Evolutionary conservation across 2,329 filamentous ascomycete species (phyloP), one percentile per base, ranked within the genome.

Genomic region (Colletotrichum falcatum): DNA sequence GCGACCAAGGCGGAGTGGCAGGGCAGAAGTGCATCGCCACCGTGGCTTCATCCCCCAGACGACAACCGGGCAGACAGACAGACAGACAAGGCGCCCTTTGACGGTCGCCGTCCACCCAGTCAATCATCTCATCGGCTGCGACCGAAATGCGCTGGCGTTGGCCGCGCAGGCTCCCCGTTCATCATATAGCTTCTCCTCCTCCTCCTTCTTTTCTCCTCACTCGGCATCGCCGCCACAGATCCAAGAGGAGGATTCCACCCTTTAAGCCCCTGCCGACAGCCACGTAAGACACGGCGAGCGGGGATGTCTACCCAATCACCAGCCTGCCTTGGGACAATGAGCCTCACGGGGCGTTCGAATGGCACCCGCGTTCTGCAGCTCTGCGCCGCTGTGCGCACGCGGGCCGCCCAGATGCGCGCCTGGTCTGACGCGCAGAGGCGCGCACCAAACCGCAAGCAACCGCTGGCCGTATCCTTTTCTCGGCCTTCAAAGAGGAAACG

Each of bases 31-130:
- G 37, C 37, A 39, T 16, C 6, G 16, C 37, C 48, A 18, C 23
- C n/a, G 3, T 23, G 6, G 2, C 1, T 16, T 3, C 2, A 18
- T 2, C 3, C 23, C 26, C 23, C 6, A 18, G 23, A 5, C n/a
- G n/a, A 49, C 46, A 9, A 5, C 16, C 8, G 11, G 28, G 48
- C 48, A 51, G 14, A 16, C n/a, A n/a, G n/a, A n/a, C n/a, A n/a
- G n/a, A n/a, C n/a, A n/a, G n/a, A n/a, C n/a, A n/a, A n/a, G n/a
- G n/a, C n/a, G n/a, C n/a, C n/a, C n/a, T n/a, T n/a, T n/a, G 23
- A 5, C 23, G 23, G 28, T 51, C 12, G 9, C n/a, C 3, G 23
- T 18, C 3, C 18, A 16, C 8, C 39, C 39, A 20, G 16, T 48
- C 44, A 48, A 23, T 23, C 1, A 48, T 23, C n/a, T 9, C 44